Evolutionary conservation across 352 stramenopile species (phyloP), one percentile per base, ranked within the genome.

Genomic region (Aphanomyces cochlioides): DNA sequence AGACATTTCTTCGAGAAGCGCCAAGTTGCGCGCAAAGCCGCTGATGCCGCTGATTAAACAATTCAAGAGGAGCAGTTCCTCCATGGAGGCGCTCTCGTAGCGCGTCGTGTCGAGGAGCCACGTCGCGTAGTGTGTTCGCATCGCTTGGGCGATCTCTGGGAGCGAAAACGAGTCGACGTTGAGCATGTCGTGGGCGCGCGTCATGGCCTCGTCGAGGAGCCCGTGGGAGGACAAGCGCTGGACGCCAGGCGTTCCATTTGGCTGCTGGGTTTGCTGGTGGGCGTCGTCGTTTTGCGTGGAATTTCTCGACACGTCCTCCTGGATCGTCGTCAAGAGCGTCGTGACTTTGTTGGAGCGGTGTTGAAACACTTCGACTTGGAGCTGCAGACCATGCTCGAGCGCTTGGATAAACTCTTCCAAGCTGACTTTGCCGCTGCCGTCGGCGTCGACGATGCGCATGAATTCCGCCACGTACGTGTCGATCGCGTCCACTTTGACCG

Each of bases 321-420:
- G 7, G 28, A 41, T 40, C 56, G 56, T 17, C n/a, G 56, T 15
- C 34, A 45, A 6, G 7, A 13, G 4, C 7, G 56, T n/a, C 34
- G 12, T n/a, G 56, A 37, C 34, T 15, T 45, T 17, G 28, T 37
- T 13, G 5, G 64, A 47, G 3, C 50, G 73, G 34, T 76, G 78
- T n/a, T 80, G 78, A 66, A 87, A 90, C 37, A 92, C 84, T 56
- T 92, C 82, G 5, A 92, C 83, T 37, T 92, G 81, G 4, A 92
- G 77, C 73, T 92, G 90, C 0, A 92, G 74, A 4, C 85, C 85
- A 68, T 90, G 81, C 43, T 92, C 82, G 0, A 92, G 70, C 53
- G 85, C 85, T 19, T 86, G 76, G 77, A 88, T 91, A 56, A 92
- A 92, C 72, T 92, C 85, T 5, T 92, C 83, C 43, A 92, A 91